Conservation (phyloP, 306 rosid species). For the Vigna nakashimae region DNA sequence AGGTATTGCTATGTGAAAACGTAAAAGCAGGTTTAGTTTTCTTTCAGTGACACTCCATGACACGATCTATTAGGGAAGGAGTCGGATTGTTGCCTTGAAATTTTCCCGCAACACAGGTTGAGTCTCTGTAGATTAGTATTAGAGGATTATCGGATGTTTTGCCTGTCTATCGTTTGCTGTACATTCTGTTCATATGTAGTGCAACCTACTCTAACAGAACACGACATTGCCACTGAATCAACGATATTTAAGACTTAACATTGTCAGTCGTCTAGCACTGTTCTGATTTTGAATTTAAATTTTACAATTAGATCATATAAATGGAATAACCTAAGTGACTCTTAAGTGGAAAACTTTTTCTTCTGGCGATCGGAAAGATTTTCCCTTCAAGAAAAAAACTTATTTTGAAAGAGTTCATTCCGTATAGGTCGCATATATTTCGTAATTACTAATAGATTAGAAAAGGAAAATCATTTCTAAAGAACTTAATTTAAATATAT, state of each 20-base stretch:
- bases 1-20: constrained; percentile 42
- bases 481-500: not conserved
- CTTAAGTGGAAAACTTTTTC: not conserved
- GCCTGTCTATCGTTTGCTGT: constrained; percentile 43
- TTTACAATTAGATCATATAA: not conserved
- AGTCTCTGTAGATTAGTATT: constrained; percentile 28
- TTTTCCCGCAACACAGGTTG: not conserved
- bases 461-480: not conserved
- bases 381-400: not conserved
- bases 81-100: constrained; percentile 22
- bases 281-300: not conserved
- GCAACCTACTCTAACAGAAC: constrained; percentile 18
- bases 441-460: not conserved
- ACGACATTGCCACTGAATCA: constrained; percentile 19
- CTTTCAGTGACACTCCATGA: constrained; percentile 19
- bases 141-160: constrained; percentile 18
- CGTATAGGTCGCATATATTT: not conserved
- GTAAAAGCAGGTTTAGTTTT: constrained; percentile 10
- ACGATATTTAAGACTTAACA: constrained; percentile 26
- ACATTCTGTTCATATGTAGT: constrained; percentile 50
- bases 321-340: not conserved
- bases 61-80: constrained; percentile 20
- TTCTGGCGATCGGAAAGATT: not conserved
- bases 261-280: not conserved
- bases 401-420: not conserved